A percentile compares a stretch with the other conserved stretches of the same genome.
Evolutionary conservation across 2,329 filamentous ascomycete genomes (phyloP).

Genomic region (Fusarium odoratissimum): DNA sequence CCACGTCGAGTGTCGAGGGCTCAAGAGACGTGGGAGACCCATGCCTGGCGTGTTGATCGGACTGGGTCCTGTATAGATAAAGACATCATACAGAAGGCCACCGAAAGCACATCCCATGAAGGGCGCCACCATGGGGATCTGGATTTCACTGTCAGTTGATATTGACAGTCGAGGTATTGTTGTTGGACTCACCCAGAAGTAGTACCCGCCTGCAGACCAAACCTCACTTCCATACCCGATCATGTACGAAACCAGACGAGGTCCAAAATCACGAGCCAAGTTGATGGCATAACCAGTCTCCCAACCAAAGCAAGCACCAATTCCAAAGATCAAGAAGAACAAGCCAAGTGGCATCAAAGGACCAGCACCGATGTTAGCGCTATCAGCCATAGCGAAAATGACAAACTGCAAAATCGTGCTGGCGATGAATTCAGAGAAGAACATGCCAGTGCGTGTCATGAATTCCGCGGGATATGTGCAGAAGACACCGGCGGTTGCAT

Average conservation of each 20-base stretch:
- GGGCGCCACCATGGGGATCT: constrained; percentile 79
- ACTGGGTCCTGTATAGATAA: constrained; percentile 77
- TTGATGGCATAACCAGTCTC: constrained; percentile 83
- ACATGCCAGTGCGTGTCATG: constrained; percentile 73
- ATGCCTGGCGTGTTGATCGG: constrained; percentile 76
- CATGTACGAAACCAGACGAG: constrained; percentile 73
- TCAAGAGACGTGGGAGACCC: constrained; percentile 66
- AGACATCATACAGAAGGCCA: constrained; percentile 73
- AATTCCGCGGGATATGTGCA: constrained; percentile 77
- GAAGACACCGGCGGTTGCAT: constrained; percentile 76
- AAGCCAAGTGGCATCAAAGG: constrained; percentile 68
- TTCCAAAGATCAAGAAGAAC: constrained; percentile 79
- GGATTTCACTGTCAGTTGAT: constrained; percentile 7
- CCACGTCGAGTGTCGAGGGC: constrained; percentile 51
- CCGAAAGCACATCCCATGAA: constrained; percentile 74
- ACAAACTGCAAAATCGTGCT: constrained; percentile 76
- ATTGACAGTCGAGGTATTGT: neutral
- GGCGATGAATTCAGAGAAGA: constrained; percentile 79
- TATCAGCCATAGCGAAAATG: constrained; percentile 76
- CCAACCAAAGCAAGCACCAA: constrained; percentile 80
- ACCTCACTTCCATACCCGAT: constrained; percentile 76
- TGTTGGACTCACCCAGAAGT: constrained; percentile 71
- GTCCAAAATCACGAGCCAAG: constrained; percentile 77
- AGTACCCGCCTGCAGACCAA: constrained; percentile 75
- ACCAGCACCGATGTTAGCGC: constrained; percentile 66